Percentiles rank a stretch among this genome's conserved stretches.
These are phyloP conservation scores for Begonia masoniana DNA, from an alignment of 306 rosid genomes.

Conservation along the genomic window DNA sequence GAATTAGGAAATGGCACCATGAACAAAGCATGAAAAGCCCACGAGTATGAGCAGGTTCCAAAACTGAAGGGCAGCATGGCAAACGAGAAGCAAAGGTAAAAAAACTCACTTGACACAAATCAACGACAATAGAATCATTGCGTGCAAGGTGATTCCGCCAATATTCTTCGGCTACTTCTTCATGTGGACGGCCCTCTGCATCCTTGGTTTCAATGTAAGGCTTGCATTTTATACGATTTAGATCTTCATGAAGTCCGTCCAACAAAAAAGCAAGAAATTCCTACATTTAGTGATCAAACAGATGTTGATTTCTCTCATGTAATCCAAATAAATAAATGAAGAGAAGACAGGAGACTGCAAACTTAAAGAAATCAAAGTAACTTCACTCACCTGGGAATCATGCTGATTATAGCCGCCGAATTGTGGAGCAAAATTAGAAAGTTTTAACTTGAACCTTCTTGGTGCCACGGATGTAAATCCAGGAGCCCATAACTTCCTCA, in stretches of 20 bases:
- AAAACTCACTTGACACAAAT: constrained; percentile 53
- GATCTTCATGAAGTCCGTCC: constrained; percentile 89
- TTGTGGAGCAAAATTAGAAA: constrained; percentile 68
- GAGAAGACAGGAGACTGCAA: not conserved
- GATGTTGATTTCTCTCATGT: too few relatives aligned
- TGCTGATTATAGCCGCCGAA: constrained; percentile 81
- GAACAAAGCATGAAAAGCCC: too few relatives aligned
- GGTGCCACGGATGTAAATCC: constrained; percentile 55
- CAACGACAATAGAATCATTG: constrained; percentile 68
- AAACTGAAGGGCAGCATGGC: too few relatives aligned
- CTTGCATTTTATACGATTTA: constrained; percentile 74
- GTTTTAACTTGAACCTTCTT: constrained; percentile 49
- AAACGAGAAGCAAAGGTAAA: not conserved
- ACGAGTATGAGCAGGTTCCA: too few relatives aligned
- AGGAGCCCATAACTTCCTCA: constrained; percentile 74
- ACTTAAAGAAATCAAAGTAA: constrained; percentile 6
- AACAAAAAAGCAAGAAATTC: constrained; percentile 88
- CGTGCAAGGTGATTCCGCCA: constrained; percentile 86
- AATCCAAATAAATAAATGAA: constrained; percentile 8
- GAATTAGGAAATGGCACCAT: too few relatives aligned
- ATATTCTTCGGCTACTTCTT: constrained; percentile 72
- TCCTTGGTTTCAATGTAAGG: constrained; percentile 72
- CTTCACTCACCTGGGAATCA: constrained; percentile 70
- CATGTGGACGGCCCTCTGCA: constrained; percentile 57
- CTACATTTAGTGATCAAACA: constrained; percentile 25